These are phyloP conservation scores for Beauveria brongniartii DNA, from an alignment of 2,329 filamentous ascomycete species.

Conservation along the genomic window DNA sequence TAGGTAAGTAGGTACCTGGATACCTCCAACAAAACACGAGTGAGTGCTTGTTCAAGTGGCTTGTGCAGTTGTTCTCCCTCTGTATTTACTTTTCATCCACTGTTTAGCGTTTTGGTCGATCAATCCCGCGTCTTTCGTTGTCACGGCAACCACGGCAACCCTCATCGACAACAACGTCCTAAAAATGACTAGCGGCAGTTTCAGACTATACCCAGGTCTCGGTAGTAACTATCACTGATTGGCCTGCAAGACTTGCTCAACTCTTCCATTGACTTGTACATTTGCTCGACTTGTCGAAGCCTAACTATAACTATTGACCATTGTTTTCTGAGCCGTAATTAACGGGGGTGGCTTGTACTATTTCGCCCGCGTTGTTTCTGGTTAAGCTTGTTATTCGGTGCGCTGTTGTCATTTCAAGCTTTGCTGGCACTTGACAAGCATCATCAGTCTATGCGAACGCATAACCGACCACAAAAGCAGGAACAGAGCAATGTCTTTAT, in stretches of 20 bases:
- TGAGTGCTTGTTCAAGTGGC: not conserved
- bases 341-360: no score
- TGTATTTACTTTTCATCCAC: not conserved
- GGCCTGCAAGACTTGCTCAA: not conserved
- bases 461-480: no score
- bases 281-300: no score
- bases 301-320: no score
- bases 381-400: no score
- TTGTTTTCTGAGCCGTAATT: no score
- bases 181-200: constrained; percentile 7
- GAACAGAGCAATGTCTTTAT: not conserved
- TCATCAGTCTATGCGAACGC: not conserved
- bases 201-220: constrained; percentile 4
- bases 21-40: not conserved
- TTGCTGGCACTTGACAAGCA: no score
- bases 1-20: no score
- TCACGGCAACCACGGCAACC: constrained; percentile 3
- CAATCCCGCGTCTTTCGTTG: constrained; percentile 5
- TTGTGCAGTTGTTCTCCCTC: not conserved
- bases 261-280: no score
- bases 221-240: not conserved
- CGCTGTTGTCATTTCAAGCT: no score
- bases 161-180: not conserved
- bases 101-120: constrained; percentile 5
- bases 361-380: no score